Base-by-base conservation (phyloP, 2,329 filamentous ascomycete genomes). In the Fusarium sterilihyphosum region DNA sequence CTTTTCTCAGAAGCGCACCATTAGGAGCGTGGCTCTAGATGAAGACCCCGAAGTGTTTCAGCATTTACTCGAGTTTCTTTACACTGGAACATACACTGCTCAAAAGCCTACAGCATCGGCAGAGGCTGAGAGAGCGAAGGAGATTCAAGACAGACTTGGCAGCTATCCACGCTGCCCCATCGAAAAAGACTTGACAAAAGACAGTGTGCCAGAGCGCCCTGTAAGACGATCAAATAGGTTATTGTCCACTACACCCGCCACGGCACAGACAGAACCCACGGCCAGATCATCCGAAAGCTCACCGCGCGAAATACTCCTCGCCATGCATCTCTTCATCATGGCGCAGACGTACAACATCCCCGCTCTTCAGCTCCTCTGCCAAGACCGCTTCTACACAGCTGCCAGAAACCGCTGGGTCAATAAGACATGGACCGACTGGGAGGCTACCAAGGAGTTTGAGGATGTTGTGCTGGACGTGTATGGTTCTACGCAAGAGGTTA, bases 311-410 rank as follows among this genome's bases (percentile, higher is more conserved):
- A 69, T 80, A 13, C 58, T 73, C 20, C 50, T 73, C 16, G 76
- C 75, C 4, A 54, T 81, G 11, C 70, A 73, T 0, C 66, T 83
- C 26, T 85, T 82, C 76, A 61, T 80, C 43, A 79, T 83, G 57
- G 84, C 83, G 0, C 79, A 82, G 56, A 82, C 81, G 59, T 84
- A 80, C 67, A 73, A 81, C 18, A 79, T 84, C 5, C 73, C 78
- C 3, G 68, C 79, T 1, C 80, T 85, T 2, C 76, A 77, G 65
- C 71, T 81, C 3, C 57, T 82, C 8, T 76, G 81, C 2, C 64
- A 76, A 11, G 70, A 82, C 11, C 76, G 81, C 1, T 84, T 83
- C 65, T 80, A 79, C 41, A 72, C 67, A 2, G 74, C 67, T 1
- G 78, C 74, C 26, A 41, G 61, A 47, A 41, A 14, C 12, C 31